Evolutionary conservation across 1,284 basidiomycete genomes (phyloP), one percentile per base, ranked within the genome.

Genomic region (Leccinum fallax): DNA sequence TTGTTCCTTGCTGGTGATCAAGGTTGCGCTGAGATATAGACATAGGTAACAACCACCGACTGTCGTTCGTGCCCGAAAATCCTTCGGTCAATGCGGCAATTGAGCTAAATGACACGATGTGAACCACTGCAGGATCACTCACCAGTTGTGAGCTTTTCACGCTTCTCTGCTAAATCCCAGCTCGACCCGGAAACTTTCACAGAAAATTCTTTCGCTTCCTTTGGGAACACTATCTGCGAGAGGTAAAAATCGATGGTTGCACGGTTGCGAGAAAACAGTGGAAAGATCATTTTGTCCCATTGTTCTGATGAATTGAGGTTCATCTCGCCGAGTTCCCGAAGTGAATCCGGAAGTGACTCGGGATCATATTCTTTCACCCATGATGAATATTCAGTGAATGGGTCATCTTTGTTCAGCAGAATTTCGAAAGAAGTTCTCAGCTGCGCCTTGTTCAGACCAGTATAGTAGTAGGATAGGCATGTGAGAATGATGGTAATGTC

Each of bases 11-110:
- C 61, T 85, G 83, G 30, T 75, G 71, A 0, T 74, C 64, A 0
- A 76, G 77, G 61, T 85, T 81, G 0, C 65, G 59, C 58, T 85
- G 84, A 0, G 63, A 64, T 43, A 85, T 81, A 0, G 79, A 78
- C 0, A 74, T 74, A 0, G 84, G 84, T 3, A 85, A 71, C 1
- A 86, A 69, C 59, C 82, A 79, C 49, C 71, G 75, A 43, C 79
- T 79, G 64, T 86, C 84, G 55, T 85, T 86, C 1, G 85, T 85
- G 6, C 84, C 85, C 52, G 83, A 85, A 66, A 85, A 86, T 0
- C 85, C 85, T 21, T 48, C 7, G 9, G 21, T 19, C 2, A 49
- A 26, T 36, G 34, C 2, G 2, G 13, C 1, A 36, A 36, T 36
- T 36, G 11, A 24, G 48, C 1, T 26, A 21, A 10, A 49, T 21